phyloP scores from a whole-genome alignment of 78 protist species.

The Pigoraptor vietnamica region DNA sequence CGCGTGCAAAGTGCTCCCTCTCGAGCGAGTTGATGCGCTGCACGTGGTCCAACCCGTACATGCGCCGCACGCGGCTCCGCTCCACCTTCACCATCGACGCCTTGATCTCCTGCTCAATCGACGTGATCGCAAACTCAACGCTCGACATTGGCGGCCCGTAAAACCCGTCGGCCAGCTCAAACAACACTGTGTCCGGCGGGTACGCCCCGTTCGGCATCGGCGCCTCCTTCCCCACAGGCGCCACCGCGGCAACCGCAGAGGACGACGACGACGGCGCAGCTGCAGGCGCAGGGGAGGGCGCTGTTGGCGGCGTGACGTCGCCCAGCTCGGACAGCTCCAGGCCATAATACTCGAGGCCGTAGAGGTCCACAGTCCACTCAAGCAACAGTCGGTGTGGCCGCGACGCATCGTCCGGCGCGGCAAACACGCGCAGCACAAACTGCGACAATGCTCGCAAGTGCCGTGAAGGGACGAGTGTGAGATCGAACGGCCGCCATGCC shows the following conservation, averaged over 20 bases:
- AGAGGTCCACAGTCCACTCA: background rate
- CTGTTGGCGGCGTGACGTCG: background rate
- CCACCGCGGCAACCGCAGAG: background rate
- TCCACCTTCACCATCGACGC: background rate
- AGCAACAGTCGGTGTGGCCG: background rate
- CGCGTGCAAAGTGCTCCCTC: background rate
- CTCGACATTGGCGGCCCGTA: background rate
- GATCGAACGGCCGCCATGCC: background rate
- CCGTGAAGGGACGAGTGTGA: background rate
- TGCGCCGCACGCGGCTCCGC: background rate
- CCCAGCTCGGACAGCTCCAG: background rate
- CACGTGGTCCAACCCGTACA: background rate
- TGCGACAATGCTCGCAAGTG: background rate
- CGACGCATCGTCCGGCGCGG: background rate
- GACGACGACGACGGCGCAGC: background rate
- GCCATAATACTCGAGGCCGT: background rate
- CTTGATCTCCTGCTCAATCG: background rate
- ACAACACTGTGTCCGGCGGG: background rate
- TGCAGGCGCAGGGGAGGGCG: background rate
- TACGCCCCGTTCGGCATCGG: no score
- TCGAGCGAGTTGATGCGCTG: background rate
- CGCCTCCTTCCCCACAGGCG: no score
- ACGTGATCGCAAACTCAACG: background rate
- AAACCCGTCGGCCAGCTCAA: background rate
- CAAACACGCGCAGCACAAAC: background rate